Evolutionary conservation across 148 eudicot genomes (phyloP).

Genomic region (Rhododendron kiyosumense): DNA sequence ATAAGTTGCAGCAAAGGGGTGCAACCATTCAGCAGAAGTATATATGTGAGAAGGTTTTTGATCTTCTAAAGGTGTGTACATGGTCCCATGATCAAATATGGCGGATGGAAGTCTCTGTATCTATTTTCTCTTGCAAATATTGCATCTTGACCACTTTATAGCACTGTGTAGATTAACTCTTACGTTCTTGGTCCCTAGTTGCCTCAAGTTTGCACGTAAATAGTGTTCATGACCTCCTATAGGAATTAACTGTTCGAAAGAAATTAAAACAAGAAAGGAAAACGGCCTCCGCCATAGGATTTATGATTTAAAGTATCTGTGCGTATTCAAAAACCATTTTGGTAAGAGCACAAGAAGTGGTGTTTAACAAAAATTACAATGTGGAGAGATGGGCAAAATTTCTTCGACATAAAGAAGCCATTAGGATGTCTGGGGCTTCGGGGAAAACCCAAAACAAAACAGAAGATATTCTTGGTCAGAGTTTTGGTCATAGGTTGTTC

Average conservation of each 20-base stretch:
- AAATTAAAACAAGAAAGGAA: not conserved
- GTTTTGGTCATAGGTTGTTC: not conserved
- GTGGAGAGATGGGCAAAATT: not conserved
- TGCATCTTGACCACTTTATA: too few species aligned
- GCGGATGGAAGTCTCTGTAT: not conserved
- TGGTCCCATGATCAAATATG: not conserved
- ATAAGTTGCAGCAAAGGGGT: constrained; percentile 93
- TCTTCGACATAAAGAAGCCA: not conserved
- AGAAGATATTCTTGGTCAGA: not conserved
- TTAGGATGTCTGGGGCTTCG: not conserved
- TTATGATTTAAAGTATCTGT: not conserved
- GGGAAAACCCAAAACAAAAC: not conserved
- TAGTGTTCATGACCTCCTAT: not conserved
- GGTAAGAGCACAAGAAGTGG: not conserved
- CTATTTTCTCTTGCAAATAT: constrained; percentile 1
- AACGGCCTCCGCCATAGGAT: not conserved
- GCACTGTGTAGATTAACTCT: not conserved
- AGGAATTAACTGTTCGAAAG: not conserved
- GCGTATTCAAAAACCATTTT: not conserved
- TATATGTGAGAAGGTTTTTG: constrained; percentile 94
- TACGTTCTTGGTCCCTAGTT: not conserved
- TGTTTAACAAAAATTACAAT: not conserved
- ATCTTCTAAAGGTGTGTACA: constrained; percentile 73
- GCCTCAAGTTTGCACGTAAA: not conserved
- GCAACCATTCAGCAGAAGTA: constrained; percentile 92